Base-by-base conservation (phyloP, 2,329 filamentous ascomycete species). In the Pseudogymnoascus pannorum region DNA sequence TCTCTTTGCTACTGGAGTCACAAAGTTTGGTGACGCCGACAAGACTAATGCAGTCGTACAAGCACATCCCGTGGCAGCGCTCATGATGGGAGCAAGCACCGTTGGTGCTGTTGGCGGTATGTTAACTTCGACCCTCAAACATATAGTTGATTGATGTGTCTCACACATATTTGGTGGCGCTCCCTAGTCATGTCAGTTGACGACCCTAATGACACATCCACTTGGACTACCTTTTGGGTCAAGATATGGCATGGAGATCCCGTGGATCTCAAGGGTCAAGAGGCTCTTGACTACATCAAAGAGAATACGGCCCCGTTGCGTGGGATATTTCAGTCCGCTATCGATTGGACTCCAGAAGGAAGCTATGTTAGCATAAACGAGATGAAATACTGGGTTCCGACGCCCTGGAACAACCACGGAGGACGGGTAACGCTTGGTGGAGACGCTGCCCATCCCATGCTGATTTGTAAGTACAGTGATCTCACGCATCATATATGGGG, bases 401-500 rank as follows among this genome's bases (percentile, higher is more conserved):
- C 22, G 42, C 42, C 61, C 18, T 71, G 69, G 68, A 59, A 62
- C 18, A 68, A 68, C 22, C 58, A 62, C 7, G 68, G 70, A 35
- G 70, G 74, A 4, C 70, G 73, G 12, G 73, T 75, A 2, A 68
- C 75, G 1, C 59, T 80, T 2, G 68, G 78, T 8, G 78, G 78
- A 0, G 78, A 81, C 66, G 75, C 78, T 0, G 78, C 77, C 1
- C 78, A 80, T 68, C 73, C 76, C 1, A 79, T 78, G 73, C 77
- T 76, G 18, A 71, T 77, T 76, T 79, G 80, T 83, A 75, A 70
- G 61, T 75, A 26, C 42, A 48, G 11, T 67, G 54, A 58, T 35
- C 54, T 38, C 54, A 20, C 18, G 54, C 22, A 22, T 12, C 2
- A 8, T 57, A 31, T 40, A 11, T 33, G 35, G 35, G 38, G 51